Conservation (phyloP, 768 basidiomycete species). For the Dentipellis sp. region DNA sequence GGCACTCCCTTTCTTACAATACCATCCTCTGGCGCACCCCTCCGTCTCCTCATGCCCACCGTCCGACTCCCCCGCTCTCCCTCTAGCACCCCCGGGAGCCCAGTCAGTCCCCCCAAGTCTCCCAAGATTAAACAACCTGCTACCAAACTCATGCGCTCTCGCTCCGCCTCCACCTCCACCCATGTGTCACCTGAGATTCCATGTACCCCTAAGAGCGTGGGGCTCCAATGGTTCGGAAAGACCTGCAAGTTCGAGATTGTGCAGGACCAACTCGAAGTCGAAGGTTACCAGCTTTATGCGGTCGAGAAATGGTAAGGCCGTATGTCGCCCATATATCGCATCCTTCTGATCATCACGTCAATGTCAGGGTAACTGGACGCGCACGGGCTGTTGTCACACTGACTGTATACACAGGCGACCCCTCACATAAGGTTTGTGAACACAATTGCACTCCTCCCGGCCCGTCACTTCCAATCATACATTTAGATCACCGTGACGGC, state of each 20-base stretch:
- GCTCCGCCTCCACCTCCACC: slow-evolving; percentile 3
- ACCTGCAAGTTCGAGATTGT: slow-evolving; percentile 41
- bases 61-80: slow-evolving; percentile 5
- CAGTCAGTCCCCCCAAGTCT: slow-evolving; percentile 2
- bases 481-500: slow-evolving; percentile 53
- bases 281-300: slow-evolving; percentile 75
- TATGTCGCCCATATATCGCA: background rate
- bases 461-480: background rate
- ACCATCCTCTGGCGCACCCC: background rate
- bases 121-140: slow-evolving; percentile 3
- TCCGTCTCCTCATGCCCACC: slow-evolving; percentile 13
- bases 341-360: background rate
- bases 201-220: background rate
- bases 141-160: slow-evolving; percentile 6
- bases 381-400: slow-evolving; percentile 50
- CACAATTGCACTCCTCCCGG: background rate
- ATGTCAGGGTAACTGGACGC: slow-evolving; percentile 56
- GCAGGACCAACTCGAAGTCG: slow-evolving; percentile 37
- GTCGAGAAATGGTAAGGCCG: slow-evolving; percentile 68
- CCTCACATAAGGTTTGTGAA: slow-evolving; percentile 46
- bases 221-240: slow-evolving; percentile 32
- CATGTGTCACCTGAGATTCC: background rate
- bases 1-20: background rate
- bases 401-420: slow-evolving; percentile 71
- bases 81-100: background rate